Evolutionary conservation across 2,329 filamentous ascomycete genomes (phyloP).

Genomic region (Pyricularia grisea): DNA sequence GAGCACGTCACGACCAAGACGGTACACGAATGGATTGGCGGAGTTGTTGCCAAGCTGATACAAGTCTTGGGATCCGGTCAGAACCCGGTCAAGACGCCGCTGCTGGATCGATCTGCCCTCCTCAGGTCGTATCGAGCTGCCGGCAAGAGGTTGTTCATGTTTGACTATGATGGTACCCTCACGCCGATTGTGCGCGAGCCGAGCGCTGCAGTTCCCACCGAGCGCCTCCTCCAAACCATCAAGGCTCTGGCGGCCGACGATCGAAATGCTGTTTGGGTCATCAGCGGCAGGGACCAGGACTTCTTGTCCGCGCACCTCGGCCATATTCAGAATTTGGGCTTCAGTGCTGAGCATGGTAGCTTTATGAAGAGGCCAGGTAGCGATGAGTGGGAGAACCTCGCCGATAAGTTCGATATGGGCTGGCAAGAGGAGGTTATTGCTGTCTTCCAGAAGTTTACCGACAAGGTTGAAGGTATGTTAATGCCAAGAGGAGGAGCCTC

Average conservation of each 20-base stretch:
- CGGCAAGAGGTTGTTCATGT: conserved; percentile 85
- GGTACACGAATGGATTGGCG: conserved; percentile 76
- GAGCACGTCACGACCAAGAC: conserved; percentile 77
- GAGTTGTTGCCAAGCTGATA: conserved; percentile 69
- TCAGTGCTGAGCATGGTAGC: conserved; percentile 93
- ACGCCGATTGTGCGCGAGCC: conserved; percentile 94
- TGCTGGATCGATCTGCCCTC: conserved; percentile 66
- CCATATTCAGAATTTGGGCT: conserved; percentile 81
- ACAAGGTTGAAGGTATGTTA: conserved; percentile 66
- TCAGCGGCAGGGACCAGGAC: conserved; percentile 85
- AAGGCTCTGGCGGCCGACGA: conserved; percentile 71
- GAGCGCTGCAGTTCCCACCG: conserved; percentile 77
- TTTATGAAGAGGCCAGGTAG: conserved; percentile 78
- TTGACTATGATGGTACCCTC: conserved; percentile 95
- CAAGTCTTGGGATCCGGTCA: conserved; percentile 71
- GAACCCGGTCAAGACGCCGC: conserved; percentile 67
- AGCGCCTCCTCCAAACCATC: conserved; percentile 70
- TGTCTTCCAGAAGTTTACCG: conserved; percentile 81
- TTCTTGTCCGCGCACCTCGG: conserved; percentile 88
- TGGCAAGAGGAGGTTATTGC: conserved; percentile 84
- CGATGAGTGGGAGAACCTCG: conserved; percentile 79
- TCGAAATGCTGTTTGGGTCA: conserved; percentile 92
- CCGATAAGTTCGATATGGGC: conserved; percentile 78
- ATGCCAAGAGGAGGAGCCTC: background rate
- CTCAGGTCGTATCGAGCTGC: conserved; percentile 66